Base-by-base conservation (phyloP, 352 stramenopile genomes). In the Albugo laibachii region DNA sequence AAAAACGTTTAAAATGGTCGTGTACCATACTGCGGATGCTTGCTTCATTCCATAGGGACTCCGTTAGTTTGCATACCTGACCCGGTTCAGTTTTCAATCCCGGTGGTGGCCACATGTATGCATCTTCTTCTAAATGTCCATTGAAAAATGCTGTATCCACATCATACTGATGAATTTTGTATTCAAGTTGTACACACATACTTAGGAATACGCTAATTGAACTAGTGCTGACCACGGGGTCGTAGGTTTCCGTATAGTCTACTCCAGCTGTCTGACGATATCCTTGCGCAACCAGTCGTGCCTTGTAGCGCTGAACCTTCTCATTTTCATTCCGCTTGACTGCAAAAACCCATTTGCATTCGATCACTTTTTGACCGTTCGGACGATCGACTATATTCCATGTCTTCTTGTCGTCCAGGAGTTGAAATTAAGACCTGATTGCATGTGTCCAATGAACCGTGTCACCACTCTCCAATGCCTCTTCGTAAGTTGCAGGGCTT, bases 1-100 rank as follows among this genome's bases (percentile, higher is more conserved):
- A 36, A 61, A 50, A 1, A 49, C 37, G 0, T 18, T 24, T 21
- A 56, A 41, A 21, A 62, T 59, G 0, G 50, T 60, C 43, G 56
- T 43, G 45, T 62, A 59, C 56, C 52, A 62, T 15, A 59, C 49
- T 8, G 45, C 41, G 10, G 52, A 57, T 13, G 56, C 54, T 45
- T 63, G 59, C 19, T 62, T 61, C 0, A 63, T 34, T n/a, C 52
- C 52, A 27, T 61, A 61, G 1, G 56, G 19, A 31, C 48, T 49
- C 21, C 49, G 47, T 19, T 38, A 54, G 27, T 21, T 41, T 21
- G 20, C 38, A 43, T 8, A 43, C 3, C 8, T 43, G 16, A 19
- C 20, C 20, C 16, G 16, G 16, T 3, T 43, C 8, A 8, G 8
- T 24, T 43, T 43, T 8, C 3, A 43, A 41, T 24, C 38, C 38